A percentile compares a stretch with the other conserved stretches of the same genome.
Evolutionary conservation across 73 alveolate genomes (phyloP).

Genomic region (Uronychia binucleata): DNA sequence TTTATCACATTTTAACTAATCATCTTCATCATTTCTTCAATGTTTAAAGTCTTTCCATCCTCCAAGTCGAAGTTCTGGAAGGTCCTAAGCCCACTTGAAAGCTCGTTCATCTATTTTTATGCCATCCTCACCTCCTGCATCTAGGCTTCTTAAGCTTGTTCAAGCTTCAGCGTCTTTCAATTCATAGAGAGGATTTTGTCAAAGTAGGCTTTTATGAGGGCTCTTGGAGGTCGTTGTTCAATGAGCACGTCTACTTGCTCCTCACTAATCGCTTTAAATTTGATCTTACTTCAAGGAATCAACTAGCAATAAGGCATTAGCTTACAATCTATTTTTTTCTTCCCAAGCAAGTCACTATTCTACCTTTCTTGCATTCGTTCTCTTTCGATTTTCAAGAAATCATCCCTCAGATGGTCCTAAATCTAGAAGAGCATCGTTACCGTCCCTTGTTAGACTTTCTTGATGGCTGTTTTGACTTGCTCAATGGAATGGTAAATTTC

Average conservation of each 20-base stretch:
- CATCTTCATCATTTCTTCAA: constrained; percentile 3
- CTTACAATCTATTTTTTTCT: background rate
- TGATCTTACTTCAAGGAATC: background rate
- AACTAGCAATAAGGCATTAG: no score
- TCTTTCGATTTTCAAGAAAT: background rate
- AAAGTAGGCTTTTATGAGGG: background rate
- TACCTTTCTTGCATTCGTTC: background rate
- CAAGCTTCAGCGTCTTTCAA: background rate
- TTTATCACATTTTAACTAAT: constrained; percentile 6
- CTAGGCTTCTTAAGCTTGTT: background rate
- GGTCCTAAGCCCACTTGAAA: no score
- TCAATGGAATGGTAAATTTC: background rate
- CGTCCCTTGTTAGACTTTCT: background rate
- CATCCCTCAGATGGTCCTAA: background rate
- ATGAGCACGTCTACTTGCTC: background rate
- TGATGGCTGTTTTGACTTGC: background rate
- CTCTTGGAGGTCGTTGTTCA: background rate
- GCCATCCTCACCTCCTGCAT: background rate
- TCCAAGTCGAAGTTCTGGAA: background rate
- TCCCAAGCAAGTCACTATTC: background rate
- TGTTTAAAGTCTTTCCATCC: background rate
- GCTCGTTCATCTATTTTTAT: no score
- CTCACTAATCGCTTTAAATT: no score
- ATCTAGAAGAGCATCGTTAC: background rate
- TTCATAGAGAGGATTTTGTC: background rate